Conservation (phyloP, 2,329 filamentous ascomycete species). For the Colletotrichum australisinense region DNA sequence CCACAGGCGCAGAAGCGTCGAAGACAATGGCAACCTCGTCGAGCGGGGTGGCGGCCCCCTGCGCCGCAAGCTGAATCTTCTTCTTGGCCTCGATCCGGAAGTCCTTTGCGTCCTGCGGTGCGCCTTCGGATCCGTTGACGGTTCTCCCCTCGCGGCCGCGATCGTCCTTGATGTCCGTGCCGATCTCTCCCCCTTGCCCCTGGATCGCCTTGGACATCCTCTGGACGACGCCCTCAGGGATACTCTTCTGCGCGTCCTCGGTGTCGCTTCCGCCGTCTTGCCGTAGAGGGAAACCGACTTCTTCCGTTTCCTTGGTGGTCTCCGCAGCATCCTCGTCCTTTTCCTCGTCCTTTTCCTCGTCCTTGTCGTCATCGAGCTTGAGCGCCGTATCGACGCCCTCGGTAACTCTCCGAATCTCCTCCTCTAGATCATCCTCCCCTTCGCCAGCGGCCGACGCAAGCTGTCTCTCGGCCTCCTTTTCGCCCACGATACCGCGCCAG, state of each 20-base stretch:
- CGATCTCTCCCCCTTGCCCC: conserved; percentile 11
- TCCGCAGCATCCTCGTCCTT: background rate
- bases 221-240: background rate
- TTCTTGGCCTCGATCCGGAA: conserved; percentile 31
- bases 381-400: conserved; percentile 49
- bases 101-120: conserved; percentile 18
- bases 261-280: conserved; percentile 1
- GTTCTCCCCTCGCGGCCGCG: conserved; percentile 26
- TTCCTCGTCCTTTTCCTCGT: background rate
- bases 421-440: conserved; percentile 49
- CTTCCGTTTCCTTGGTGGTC: background rate
- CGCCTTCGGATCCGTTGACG: conserved; percentile 20
- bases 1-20: conserved; percentile 18
- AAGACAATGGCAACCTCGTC: conserved; percentile 29
- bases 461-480: conserved; percentile 66
- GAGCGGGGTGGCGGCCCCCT: conserved; percentile 23
- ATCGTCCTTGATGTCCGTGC: conserved; percentile 30
- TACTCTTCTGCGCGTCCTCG: background rate
- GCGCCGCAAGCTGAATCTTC: conserved; percentile 29
- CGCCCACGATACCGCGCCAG: conserved; percentile 77
- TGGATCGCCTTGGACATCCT: conserved; percentile 4
- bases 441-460: conserved; percentile 47
- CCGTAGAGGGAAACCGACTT: background rate
- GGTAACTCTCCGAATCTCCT: conserved; percentile 56
- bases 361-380: conserved; percentile 43